These are phyloP conservation scores for Podila epigama DNA, from an alignment of 192 early-diverging fungal genomes.

Conservation along the genomic window DNA sequence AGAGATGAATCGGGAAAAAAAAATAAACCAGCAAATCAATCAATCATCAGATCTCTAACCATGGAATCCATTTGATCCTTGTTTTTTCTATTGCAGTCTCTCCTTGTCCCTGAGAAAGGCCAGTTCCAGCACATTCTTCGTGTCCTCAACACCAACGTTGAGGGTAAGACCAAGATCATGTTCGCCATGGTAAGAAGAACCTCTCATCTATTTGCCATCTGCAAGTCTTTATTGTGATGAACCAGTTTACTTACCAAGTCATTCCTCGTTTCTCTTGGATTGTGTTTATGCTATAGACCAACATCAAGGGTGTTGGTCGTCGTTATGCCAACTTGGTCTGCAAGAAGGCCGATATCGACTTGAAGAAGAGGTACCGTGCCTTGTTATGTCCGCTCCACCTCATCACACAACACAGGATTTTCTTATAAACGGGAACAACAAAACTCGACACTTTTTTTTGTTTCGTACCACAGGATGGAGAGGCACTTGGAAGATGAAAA, in stretches of 20 bases:
- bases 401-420: too few relatives aligned
- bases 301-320: constrained; percentile 98
- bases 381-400: background rate
- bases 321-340: constrained; percentile 98
- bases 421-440: too few relatives aligned
- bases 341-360: constrained; percentile 99
- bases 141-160: constrained; percentile 99
- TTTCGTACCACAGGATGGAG: too few relatives aligned
- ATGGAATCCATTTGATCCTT: constrained; percentile 16
- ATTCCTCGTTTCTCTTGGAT: background rate
- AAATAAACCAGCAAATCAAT: background rate
- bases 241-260: background rate
- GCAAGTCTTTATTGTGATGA: background rate
- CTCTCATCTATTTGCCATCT: constrained; percentile 4
- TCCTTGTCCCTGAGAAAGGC: constrained; percentile 90
- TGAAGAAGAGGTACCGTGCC: constrained; percentile 92
- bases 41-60: constrained; percentile 22
- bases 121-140: constrained; percentile 98
- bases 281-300: constrained; percentile 55
- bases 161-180: constrained; percentile 94
- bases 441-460: too few relatives aligned
- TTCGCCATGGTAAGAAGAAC: constrained; percentile 75
- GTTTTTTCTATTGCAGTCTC: constrained; percentile 64
- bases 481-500: too few relatives aligned
- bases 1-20: background rate